Base-by-base conservation (phyloP, 1,284 basidiomycete species). In the Sanghuangporus weigelae region DNA sequence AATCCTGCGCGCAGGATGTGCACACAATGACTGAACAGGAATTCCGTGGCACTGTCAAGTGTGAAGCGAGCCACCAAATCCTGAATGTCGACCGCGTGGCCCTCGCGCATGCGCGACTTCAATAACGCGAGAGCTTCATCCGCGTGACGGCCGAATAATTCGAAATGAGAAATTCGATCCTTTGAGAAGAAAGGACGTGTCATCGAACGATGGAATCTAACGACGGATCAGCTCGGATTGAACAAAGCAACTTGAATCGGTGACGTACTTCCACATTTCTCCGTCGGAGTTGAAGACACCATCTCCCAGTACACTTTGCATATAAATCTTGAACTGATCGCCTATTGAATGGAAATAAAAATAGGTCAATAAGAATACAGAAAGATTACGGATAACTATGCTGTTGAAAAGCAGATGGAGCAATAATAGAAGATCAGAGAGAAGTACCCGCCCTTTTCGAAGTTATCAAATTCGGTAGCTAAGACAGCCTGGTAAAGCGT, bases 231-330 rank as follows among this genome's bases (percentile, higher is more conserved):
- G 44, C 44, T 7, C 44, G 7, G 40, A n/a, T 21, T 46, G 12
- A 46, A 46, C 16, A 51, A 8, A 6, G 0, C 31, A 23, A 35
- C 23, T n/a, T 21, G 21, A 11, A 14, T 16, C 19, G 14, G 7
- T 38, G 23, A 63, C 62, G 21, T 31, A 77, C 71, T 67, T 67
- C 61, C 51, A 26, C 10, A 54, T 26, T 7, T 66, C 65, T 71
- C 79, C 79, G 63, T 81, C 79, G 1, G 79, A 71, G 65, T 81
- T 79, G 68, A 82, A 82, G 11, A 81, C 78, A 3, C 81, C 81
- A 1, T 74, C 74, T 8, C 79, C 81, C 12, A 81, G 69, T 3
- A 81, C 69, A 16, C 76, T 73, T 36, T 68, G 64, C 39, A 79
- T 68, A 63, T 76, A 73, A 7, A 71, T 68, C 10, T 67, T 69